A percentile compares a stretch with the other conserved stretches of the same genome.
Conservation (phyloP, 179 eudicot genomes). For the Beta corolliflora region DNA sequence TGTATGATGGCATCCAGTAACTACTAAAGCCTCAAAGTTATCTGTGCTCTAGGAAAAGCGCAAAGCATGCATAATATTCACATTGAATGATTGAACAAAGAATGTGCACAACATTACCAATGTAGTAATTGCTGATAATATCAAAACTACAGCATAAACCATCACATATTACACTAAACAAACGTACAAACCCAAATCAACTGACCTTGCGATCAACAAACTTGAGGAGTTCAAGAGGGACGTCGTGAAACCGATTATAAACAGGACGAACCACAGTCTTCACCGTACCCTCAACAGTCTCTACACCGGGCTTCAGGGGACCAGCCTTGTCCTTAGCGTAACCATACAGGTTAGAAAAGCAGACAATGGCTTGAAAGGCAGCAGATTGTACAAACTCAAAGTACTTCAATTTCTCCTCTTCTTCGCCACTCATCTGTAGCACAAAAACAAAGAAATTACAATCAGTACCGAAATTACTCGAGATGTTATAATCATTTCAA, state of each 20-base stretch:
- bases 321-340: slow-evolving; percentile 95
- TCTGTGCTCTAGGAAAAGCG: background rate
- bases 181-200: background rate
- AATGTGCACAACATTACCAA: background rate
- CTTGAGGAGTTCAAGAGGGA: slow-evolving; percentile 80
- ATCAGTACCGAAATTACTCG: background rate
- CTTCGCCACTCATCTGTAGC: slow-evolving; percentile 33
- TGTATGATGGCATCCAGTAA: too few species aligned
- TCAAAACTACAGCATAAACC: background rate
- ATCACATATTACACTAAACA: background rate
- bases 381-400: slow-evolving; percentile 77
- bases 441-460: background rate
- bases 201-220: slow-evolving; percentile 91
- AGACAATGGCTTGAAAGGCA: slow-evolving; percentile 54
- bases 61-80: background rate
- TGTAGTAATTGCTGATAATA: background rate
- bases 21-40: background rate
- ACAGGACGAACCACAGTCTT: slow-evolving; percentile 91
- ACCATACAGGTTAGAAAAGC: slow-evolving; percentile 63
- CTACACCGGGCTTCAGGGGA: slow-evolving; percentile 80
- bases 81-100: too few species aligned
- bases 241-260: slow-evolving; percentile 65
- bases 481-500: too few species aligned
- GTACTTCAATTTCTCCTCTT: slow-evolving; percentile 58
- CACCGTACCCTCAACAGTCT: slow-evolving; percentile 90